These are phyloP conservation scores for Colletotrichum liaoningense DNA, from an alignment of 2,329 filamentous ascomycete species.

Conservation along the genomic window DNA sequence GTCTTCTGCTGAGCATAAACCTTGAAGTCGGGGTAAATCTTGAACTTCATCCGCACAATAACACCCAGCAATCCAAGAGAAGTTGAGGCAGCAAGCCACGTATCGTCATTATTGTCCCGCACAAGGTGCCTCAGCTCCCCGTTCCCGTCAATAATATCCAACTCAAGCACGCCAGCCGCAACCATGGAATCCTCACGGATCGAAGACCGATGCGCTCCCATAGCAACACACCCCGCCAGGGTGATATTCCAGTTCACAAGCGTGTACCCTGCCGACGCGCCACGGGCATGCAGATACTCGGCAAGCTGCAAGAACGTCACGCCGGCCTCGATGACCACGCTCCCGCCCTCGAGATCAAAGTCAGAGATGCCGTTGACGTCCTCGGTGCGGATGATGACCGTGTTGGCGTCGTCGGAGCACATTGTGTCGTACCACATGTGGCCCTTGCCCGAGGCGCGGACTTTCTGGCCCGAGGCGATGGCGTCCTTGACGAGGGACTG, in stretches of 20 bases:
- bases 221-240: slow-evolving; percentile 61
- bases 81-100: slow-evolving; percentile 64
- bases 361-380: slow-evolving; percentile 56
- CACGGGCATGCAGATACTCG: slow-evolving; percentile 58
- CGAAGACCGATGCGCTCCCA: slow-evolving; percentile 63
- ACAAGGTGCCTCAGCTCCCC: slow-evolving; percentile 56
- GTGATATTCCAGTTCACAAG: slow-evolving; percentile 67
- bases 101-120: slow-evolving; percentile 54
- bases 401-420: slow-evolving; percentile 59
- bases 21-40: slow-evolving; percentile 62
- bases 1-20: slow-evolving; percentile 61
- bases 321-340: slow-evolving; percentile 62
- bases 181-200: slow-evolving; percentile 62
- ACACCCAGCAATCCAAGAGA: slow-evolving; percentile 60
- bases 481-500: slow-evolving; percentile 54
- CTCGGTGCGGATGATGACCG: slow-evolving; percentile 60
- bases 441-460: slow-evolving; percentile 61
- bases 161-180: slow-evolving; percentile 57
- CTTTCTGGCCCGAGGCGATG: slow-evolving; percentile 49
- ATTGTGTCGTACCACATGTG: slow-evolving; percentile 67
- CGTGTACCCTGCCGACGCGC: slow-evolving; percentile 60
- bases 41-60: slow-evolving; percentile 60
- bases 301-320: slow-evolving; percentile 64
- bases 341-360: slow-evolving; percentile 54
- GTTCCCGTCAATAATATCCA: slow-evolving; percentile 62